phyloP scores from a whole-genome alignment of 495 filamentous ascomycete genomes.

The Lichina pygmaea region DNA sequence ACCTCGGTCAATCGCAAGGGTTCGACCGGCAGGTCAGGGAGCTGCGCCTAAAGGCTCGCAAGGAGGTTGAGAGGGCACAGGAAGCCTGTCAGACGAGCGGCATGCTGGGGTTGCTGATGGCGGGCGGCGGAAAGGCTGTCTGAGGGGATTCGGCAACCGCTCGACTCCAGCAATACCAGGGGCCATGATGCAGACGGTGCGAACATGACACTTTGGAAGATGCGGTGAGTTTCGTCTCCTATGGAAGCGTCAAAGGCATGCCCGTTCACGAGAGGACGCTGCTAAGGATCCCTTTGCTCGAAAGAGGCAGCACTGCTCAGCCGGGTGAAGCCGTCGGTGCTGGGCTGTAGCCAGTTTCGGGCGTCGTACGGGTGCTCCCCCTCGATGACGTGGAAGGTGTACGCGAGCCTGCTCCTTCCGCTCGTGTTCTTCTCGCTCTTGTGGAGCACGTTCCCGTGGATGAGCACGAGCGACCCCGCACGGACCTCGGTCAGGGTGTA shows the following conservation, averaged over 20 bases:
- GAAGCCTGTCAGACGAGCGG: conserved; percentile 50
- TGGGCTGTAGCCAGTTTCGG: conserved; percentile 80
- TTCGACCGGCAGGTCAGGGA: conserved; percentile 36
- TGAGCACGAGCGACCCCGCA: conserved; percentile 70
- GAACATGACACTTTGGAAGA: too few species aligned
- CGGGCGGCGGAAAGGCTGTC: background rate
- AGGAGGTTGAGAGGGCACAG: conserved; percentile 59
- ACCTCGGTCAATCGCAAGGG: conserved; percentile 44
- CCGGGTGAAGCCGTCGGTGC: conserved; percentile 45
- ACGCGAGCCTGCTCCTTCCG: conserved; percentile 65
- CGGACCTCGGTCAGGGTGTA: conserved; percentile 57
- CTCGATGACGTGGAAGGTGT: conserved; percentile 95
- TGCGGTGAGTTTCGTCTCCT: too few species aligned
- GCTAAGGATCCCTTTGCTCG: too few species aligned
- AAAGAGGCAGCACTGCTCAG: conserved; percentile 11
- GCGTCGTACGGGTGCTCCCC: conserved; percentile 59
- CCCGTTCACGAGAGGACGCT: too few species aligned
- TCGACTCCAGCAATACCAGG: too few species aligned
- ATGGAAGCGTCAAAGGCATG: too few species aligned
- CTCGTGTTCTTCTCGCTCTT: conserved; percentile 87
- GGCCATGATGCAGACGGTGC: too few species aligned
- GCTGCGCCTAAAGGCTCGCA: conserved; percentile 38
- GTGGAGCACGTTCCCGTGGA: conserved; percentile 89
- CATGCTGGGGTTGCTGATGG: conserved; percentile 56
- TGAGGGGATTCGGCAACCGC: too few species aligned